Base-by-base conservation (phyloP, 768 basidiomycete genomes). In the Kwoniella botswanensis region DNA sequence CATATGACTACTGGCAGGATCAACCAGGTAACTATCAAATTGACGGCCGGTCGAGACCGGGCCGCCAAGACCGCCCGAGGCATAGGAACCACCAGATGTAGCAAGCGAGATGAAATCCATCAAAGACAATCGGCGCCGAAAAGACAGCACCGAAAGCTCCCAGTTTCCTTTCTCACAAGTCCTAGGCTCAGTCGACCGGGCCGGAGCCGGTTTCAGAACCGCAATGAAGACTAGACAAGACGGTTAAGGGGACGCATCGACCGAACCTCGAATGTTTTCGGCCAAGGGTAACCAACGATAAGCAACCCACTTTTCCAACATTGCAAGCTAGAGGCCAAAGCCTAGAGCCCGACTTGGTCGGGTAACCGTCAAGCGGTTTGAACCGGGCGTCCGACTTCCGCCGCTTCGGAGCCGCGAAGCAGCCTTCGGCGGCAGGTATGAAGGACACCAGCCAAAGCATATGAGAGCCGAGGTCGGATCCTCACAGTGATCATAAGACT, bases 1-100 rank as follows among this genome's bases (percentile, higher is more conserved):
- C 89, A 90, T 90, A 89, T 89, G 88, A 89, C 88, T 89, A 90
- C 88, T 90, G 88, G 89, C 89, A 90, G 89, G 88, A 90, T 90
- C 89, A 90, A 90, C 89, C 89, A 89, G 89, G 88, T 90, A 89
- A 89, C 89, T 89, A 89, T 86, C 84, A 85, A 75, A 79, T 26
- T 22, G 52, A 43, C 69, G 69, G 7, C 6, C 12, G 41, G 54
- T 54, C 4, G 15, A 12, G 42, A 44, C 41, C 56, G n/a, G n/a
- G n/a, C 26, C n/a, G n/a, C n/a, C n/a, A n/a, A n/a, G n/a, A n/a
- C n/a, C n/a, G n/a, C n/a, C n/a, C n/a, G n/a, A n/a, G n/a, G n/a
- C n/a, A n/a, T n/a, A n/a, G n/a, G n/a, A n/a, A 22, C 56, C 56
- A 35, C 66, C 55, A 67, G 66, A 67, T 67, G 66, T 67, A 67